These are phyloP conservation scores for Myrmaecium sp. DNA, from an alignment of 2,329 filamentous ascomycete species.

Conservation along the genomic window DNA sequence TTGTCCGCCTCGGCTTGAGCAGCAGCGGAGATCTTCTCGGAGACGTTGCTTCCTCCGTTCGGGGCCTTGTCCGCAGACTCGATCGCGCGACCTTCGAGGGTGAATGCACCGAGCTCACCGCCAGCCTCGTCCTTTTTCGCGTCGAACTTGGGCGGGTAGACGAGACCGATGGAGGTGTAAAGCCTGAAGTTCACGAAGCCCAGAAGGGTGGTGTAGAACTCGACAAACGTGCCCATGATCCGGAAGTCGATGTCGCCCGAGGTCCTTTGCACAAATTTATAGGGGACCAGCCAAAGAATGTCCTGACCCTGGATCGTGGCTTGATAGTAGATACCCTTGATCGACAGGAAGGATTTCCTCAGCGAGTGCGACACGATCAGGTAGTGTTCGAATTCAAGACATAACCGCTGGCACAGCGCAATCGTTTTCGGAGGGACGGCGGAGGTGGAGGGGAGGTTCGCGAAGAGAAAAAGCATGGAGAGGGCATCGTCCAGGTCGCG, in stretches of 20 bases:
- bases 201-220: constrained; percentile 94
- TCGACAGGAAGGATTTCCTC: constrained; percentile 90
- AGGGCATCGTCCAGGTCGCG: constrained; percentile 92
- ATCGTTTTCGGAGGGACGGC: constrained; percentile 92
- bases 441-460: constrained; percentile 79
- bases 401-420: constrained; percentile 80
- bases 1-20: constrained; percentile 33
- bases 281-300: constrained; percentile 90
- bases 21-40: constrained; percentile 19
- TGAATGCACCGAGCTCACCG: constrained; percentile 81
- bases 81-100: constrained; percentile 53
- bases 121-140: constrained; percentile 71
- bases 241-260: constrained; percentile 92
- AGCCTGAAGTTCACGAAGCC: constrained; percentile 93
- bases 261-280: constrained; percentile 91
- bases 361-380: constrained; percentile 82
- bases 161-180: constrained; percentile 78
- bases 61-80: constrained; percentile 9
- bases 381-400: constrained; percentile 95
- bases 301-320: constrained; percentile 95
- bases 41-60: too few species aligned
- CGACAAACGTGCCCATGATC: constrained; percentile 98
- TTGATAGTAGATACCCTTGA: constrained; percentile 99
- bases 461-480: constrained; percentile 94
- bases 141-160: constrained; percentile 94